Percentiles rank a stretch among this genome's conserved stretches.
Conservation (phyloP, 2,329 filamentous ascomycete species). For the Alternaria triticina region DNA sequence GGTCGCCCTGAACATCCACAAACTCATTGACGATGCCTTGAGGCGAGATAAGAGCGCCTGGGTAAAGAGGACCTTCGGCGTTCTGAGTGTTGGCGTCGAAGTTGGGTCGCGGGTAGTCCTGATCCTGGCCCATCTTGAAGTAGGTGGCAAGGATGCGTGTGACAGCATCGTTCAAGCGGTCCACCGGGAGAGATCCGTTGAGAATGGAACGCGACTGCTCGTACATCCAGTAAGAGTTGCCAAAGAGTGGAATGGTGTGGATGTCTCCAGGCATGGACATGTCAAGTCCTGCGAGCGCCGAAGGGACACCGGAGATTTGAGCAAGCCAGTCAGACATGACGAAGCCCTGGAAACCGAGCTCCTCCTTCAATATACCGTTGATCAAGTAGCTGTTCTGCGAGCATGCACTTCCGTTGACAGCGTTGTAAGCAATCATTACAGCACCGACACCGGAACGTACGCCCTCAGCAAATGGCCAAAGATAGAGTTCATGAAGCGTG, state of each 20-base stretch:
- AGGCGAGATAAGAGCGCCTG: conserved; percentile 60
- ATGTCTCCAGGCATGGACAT: conserved; percentile 79
- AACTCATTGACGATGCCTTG: conserved; percentile 72
- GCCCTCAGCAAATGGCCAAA: conserved; percentile 85
- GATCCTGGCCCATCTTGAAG: conserved; percentile 65
- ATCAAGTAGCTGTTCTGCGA: conserved; percentile 78
- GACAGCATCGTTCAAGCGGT: conserved; percentile 85
- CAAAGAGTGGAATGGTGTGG: conserved; percentile 52
- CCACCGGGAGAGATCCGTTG: conserved; percentile 82
- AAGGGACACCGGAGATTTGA: conserved; percentile 79
- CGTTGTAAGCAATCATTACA: conserved; percentile 81
- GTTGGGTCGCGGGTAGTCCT: conserved; percentile 52
- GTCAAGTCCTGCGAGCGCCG: conserved; percentile 82
- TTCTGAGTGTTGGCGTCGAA: conserved; percentile 46
- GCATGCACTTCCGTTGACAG: conserved; percentile 63
- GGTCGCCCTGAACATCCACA: conserved; percentile 64
- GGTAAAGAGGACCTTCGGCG: conserved; percentile 44
- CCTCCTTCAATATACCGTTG: conserved; percentile 84
- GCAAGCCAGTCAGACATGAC: conserved; percentile 86
- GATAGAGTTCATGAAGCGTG: conserved; percentile 78
- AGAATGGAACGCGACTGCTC: conserved; percentile 77
- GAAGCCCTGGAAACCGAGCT: conserved; percentile 77
- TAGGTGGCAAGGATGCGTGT: conserved; percentile 85
- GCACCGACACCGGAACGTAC: conserved; percentile 77
- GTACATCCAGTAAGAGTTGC: conserved; percentile 69